A percentile compares a stretch with the other conserved stretches of the same genome.
Evolutionary conservation across 208 protist species (phyloP).

Genomic region (Trichomonas tenax): DNA sequence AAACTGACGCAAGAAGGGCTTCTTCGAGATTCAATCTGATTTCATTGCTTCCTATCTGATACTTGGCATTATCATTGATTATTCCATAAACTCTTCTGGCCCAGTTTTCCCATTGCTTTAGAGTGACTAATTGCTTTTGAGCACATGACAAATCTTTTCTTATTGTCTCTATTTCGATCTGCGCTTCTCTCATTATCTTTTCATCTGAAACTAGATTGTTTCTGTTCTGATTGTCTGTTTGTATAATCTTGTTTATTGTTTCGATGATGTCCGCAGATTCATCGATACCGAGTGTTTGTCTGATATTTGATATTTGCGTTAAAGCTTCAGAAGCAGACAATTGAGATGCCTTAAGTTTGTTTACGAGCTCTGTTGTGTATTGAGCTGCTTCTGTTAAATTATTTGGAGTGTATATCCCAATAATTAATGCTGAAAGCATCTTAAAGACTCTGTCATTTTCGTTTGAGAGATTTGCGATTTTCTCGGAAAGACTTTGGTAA

Average conservation of each 20-base stretch:
- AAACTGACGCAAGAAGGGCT: not conserved
- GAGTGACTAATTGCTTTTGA: not conserved
- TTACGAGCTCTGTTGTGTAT: not conserved
- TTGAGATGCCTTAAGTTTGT: not conserved
- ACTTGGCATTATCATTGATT: not conserved
- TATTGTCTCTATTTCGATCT: not conserved
- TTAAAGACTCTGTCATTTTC: not conserved
- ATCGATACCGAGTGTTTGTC: not conserved
- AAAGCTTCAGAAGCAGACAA: not conserved
- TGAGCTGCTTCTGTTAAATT: not conserved
- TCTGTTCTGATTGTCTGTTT: not conserved
- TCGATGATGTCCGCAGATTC: not conserved
- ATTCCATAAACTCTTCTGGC: not conserved
- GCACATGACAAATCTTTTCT: not conserved
- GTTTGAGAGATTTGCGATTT: not conserved
- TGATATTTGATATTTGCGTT: not conserved
- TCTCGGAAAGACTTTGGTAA: not conserved
- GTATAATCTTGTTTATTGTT: not conserved
- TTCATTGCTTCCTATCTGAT: not conserved
- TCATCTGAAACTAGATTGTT: not conserved
- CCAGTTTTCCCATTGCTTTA: slow-evolving; percentile 17
- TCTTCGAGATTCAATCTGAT: not conserved
- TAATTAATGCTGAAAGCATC: not conserved
- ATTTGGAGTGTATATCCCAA: not conserved
- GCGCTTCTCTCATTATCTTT: not conserved